Conservation (phyloP, 129 eudicot species). For the Artemisia annua region DNA sequence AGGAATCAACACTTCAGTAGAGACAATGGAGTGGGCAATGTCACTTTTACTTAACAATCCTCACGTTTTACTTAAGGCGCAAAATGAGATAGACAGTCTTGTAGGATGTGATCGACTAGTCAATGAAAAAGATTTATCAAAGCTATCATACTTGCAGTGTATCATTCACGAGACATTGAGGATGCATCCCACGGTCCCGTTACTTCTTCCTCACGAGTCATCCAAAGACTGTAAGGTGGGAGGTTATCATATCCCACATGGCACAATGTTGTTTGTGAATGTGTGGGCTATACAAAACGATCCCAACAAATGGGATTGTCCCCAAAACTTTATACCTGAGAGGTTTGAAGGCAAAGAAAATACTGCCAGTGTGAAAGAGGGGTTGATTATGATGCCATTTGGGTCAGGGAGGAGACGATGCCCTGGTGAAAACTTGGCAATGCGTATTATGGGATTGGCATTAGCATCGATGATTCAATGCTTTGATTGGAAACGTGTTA, state of each 20-base stretch:
- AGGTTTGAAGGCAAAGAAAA: slow-evolving; percentile 28
- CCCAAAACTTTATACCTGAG: slow-evolving; percentile 37
- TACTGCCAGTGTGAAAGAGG: slow-evolving; percentile 13
- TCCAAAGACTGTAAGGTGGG: slow-evolving; percentile 37
- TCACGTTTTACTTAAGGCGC: slow-evolving; percentile 27
- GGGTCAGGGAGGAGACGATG: slow-evolving; percentile 57
- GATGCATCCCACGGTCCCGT: slow-evolving; percentile 40
- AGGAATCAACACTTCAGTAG: slow-evolving; percentile 44
- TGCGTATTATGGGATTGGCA: slow-evolving; percentile 30
- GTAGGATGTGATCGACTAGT: slow-evolving; percentile 31
- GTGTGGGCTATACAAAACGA: slow-evolving; percentile 45
- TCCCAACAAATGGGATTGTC: slow-evolving; percentile 31
- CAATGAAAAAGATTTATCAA: slow-evolving; percentile 30
- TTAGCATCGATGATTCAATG: slow-evolving; percentile 47
- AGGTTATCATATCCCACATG: slow-evolving; percentile 36
- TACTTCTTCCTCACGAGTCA: slow-evolving; percentile 43
- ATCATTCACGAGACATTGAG: slow-evolving; percentile 45
- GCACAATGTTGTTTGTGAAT: slow-evolving; percentile 46
- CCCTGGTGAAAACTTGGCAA: slow-evolving; percentile 46
- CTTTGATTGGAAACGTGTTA: slow-evolving; percentile 45
- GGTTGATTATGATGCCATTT: slow-evolving; percentile 43
- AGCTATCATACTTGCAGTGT: slow-evolving; percentile 41
- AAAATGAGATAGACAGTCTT: slow-evolving; percentile 29
- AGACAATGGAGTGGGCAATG: slow-evolving; percentile 52
- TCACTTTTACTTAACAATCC: slow-evolving; percentile 45